phyloP scores from a whole-genome alignment of 2,329 filamentous ascomycete species.

The Capronia coronata region DNA sequence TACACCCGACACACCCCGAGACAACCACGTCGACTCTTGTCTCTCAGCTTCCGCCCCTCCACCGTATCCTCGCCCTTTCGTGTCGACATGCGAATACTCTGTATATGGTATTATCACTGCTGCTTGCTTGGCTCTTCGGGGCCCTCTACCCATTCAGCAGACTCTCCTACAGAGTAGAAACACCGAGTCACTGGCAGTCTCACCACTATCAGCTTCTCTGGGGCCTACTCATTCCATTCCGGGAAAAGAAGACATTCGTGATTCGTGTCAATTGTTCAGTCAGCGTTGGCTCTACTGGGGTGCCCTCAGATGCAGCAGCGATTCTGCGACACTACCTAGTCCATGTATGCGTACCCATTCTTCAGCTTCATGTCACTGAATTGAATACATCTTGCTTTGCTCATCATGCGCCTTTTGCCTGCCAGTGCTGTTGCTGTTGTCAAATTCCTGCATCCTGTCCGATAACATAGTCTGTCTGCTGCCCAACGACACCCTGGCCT shows the following conservation, averaged over 20 bases:
- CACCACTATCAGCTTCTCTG: background rate
- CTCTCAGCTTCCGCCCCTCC: too few relatives aligned
- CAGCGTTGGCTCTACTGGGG: constrained; percentile 8
- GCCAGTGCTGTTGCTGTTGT: background rate
- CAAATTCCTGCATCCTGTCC: constrained; percentile 6
- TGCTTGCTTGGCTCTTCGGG: too few relatives aligned
- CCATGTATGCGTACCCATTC: constrained; percentile 10
- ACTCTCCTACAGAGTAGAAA: too few relatives aligned
- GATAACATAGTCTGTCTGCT: constrained; percentile 8
- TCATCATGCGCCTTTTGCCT: constrained; percentile 2
- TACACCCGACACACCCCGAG: too few relatives aligned
- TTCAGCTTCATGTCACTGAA: constrained; percentile 6
- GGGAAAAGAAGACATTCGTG: background rate
- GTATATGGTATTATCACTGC: too few relatives aligned
- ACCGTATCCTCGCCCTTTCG: too few relatives aligned
- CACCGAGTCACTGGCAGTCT: too few relatives aligned
- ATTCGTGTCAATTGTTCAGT: background rate
- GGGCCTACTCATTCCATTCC: background rate
- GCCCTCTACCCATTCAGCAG: too few relatives aligned
- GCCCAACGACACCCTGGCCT: constrained; percentile 2
- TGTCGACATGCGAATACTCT: too few relatives aligned
- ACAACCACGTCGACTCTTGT: too few relatives aligned
- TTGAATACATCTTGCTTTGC: constrained; percentile 11
- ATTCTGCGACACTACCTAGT: constrained; percentile 16
- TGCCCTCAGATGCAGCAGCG: constrained; percentile 10